Percentiles rank a stretch among this genome's conserved stretches.
Conservation (phyloP, 1,284 basidiomycete genomes). For the Puccinia novopanici region DNA sequence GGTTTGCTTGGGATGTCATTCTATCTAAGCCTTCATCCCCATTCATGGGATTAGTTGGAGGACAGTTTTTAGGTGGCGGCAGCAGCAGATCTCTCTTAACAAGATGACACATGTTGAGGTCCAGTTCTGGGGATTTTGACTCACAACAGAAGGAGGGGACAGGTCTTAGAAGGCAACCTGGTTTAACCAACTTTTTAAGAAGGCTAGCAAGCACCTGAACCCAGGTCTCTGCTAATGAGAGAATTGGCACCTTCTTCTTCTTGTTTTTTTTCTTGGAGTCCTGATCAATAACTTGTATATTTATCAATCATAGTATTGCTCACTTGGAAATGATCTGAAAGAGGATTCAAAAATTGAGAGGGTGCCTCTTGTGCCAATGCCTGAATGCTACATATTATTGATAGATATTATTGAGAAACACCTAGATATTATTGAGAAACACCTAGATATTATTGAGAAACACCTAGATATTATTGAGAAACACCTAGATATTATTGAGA, state of each 20-base stretch:
- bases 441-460: too few species aligned
- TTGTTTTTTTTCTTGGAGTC: background rate
- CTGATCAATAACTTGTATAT: background rate
- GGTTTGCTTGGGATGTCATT: background rate
- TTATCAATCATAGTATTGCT: background rate
- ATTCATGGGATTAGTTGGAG: background rate
- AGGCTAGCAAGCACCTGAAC: constrained; percentile 18
- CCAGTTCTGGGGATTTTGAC: too few species aligned
- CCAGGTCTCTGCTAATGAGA: constrained; percentile 21
- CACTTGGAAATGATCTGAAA: too few species aligned
- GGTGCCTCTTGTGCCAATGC: too few species aligned
- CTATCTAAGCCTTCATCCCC: background rate
- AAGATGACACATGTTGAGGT: too few species aligned
- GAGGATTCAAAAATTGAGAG: too few species aligned
- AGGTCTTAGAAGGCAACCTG: too few species aligned
- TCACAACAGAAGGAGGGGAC: too few species aligned
- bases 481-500: constrained; percentile 64
- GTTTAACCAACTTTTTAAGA: constrained; percentile 5
- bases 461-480: too few species aligned
- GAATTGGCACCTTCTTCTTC: background rate
- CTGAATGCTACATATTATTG: too few species aligned
- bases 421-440: too few species aligned
- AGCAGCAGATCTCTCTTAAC: background rate
- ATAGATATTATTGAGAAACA: too few species aligned
- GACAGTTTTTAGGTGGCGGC: background rate